These are phyloP conservation scores for Penicillium crystallinum DNA, from an alignment of 495 filamentous ascomycete species.

Conservation along the genomic window DNA sequence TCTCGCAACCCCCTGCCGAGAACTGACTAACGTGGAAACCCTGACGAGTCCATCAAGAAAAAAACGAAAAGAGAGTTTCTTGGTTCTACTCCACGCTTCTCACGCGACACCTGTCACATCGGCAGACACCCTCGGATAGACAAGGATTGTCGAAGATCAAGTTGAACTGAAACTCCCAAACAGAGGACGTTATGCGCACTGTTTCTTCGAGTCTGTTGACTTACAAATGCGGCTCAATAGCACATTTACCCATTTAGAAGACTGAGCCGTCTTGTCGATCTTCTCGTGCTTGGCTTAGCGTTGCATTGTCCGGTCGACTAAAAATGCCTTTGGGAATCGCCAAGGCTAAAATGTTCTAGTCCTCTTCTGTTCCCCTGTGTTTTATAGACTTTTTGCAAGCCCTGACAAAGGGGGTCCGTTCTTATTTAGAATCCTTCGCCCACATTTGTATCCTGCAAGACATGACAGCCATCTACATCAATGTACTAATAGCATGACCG, in stretches of 20 bases:
- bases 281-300: not conserved
- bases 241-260: not conserved
- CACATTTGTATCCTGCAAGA: not conserved
- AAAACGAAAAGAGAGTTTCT: not conserved
- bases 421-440: constrained; percentile 5
- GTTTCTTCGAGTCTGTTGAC: too few relatives aligned
- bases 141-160: too few relatives aligned
- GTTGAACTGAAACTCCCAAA: too few relatives aligned
- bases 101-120: not conserved
- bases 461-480: not conserved
- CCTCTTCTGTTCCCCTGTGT: not conserved
- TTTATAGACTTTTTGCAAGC: not conserved
- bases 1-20: not conserved
- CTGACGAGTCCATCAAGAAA: not conserved
- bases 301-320: not conserved
- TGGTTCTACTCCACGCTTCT: not conserved
- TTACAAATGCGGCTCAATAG: not conserved
- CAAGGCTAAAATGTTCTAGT: not conserved
- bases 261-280: not conserved
- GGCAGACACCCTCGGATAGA: too few relatives aligned
- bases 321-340: not conserved
- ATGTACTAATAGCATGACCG: constrained; percentile 9
- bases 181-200: too few relatives aligned
- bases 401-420: not conserved
- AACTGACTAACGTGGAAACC: not conserved